These are phyloP conservation scores for Saksenaea vasiformis DNA, from an alignment of 371 early-diverging fungal species.

Conservation along the genomic window DNA sequence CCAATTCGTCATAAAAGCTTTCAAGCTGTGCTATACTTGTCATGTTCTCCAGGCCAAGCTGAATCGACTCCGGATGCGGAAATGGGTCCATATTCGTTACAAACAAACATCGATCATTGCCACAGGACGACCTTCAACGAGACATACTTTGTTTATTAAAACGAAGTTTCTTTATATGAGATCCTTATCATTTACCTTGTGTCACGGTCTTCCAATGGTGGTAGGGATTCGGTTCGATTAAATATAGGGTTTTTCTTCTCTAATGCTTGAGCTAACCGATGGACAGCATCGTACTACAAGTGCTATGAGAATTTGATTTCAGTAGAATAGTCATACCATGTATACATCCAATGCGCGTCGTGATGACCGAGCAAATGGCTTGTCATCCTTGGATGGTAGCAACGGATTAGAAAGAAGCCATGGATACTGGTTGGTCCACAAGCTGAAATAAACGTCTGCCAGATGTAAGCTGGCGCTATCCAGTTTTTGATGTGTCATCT, in stretches of 20 bases:
- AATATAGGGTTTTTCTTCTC: background rate
- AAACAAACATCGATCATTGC: conserved; percentile 64
- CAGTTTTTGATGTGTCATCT: conserved; percentile 34
- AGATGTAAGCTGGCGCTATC: conserved; percentile 36
- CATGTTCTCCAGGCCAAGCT: conserved; percentile 30
- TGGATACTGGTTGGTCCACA: conserved; percentile 65
- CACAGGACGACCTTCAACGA: conserved; percentile 49
- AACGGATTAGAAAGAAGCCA: conserved; percentile 61
- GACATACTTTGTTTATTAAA: background rate
- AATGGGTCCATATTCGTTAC: conserved; percentile 55
- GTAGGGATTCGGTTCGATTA: background rate
- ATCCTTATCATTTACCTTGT: conserved; percentile 16
- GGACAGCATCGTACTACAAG: conserved; percentile 32
- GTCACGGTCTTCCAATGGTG: conserved; percentile 22
- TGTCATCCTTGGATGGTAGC: conserved; percentile 1
- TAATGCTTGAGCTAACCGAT: conserved; percentile 15
- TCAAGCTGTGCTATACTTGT: conserved; percentile 46
- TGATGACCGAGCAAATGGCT: conserved; percentile 13
- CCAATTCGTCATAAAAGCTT: conserved; percentile 23
- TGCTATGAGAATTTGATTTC: background rate
- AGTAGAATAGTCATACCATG: conserved; percentile 14
- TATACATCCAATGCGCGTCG: conserved; percentile 13
- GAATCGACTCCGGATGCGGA: conserved; percentile 22
- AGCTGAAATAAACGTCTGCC: conserved; percentile 57
- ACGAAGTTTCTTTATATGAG: background rate